A percentile compares a stretch with the other conserved stretches of the same genome.
These are phyloP conservation scores for Chondrostereum purpureum DNA, from an alignment of 1,284 basidiomycete genomes.

Conservation along the genomic window DNA sequence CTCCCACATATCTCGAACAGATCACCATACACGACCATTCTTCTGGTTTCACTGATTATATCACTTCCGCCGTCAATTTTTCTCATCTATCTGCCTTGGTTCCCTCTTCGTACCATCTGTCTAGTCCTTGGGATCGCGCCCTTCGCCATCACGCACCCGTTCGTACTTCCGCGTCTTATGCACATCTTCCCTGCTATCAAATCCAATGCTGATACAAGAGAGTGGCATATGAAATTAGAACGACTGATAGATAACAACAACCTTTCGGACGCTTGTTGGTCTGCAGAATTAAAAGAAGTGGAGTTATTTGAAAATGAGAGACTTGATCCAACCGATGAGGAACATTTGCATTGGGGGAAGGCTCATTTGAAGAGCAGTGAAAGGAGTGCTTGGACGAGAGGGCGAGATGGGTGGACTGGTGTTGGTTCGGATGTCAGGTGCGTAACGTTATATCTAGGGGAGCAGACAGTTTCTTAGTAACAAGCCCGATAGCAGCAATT, in stretches of 20 bases:
- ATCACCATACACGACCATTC: constrained; percentile 48
- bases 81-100: constrained; percentile 40
- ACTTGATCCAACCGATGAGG: constrained; percentile 24
- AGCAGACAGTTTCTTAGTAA: too few relatives aligned
- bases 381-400: constrained; percentile 60
- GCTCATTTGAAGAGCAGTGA: constrained; percentile 46
- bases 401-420: constrained; percentile 67
- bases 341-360: constrained; percentile 49
- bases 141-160: constrained; percentile 49
- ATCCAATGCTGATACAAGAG: not conserved
- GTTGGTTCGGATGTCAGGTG: constrained; percentile 60
- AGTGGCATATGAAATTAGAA: constrained; percentile 24
- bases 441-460: constrained; percentile 25
- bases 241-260: constrained; percentile 56
- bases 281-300: constrained; percentile 53
- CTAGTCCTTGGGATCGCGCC: constrained; percentile 50
- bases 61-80: constrained; percentile 39
- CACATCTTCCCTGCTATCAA: constrained; percentile 14
- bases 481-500: constrained; percentile 70
- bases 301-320: constrained; percentile 78
- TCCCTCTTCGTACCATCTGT: constrained; percentile 56
- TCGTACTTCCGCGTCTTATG: constrained; percentile 25
- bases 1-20: constrained; percentile 31
- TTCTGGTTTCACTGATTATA: constrained; percentile 40
- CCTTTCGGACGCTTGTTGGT: constrained; percentile 58